phyloP scores from a whole-genome alignment of 164 flowering plant species.

The Piper longum region DNA sequence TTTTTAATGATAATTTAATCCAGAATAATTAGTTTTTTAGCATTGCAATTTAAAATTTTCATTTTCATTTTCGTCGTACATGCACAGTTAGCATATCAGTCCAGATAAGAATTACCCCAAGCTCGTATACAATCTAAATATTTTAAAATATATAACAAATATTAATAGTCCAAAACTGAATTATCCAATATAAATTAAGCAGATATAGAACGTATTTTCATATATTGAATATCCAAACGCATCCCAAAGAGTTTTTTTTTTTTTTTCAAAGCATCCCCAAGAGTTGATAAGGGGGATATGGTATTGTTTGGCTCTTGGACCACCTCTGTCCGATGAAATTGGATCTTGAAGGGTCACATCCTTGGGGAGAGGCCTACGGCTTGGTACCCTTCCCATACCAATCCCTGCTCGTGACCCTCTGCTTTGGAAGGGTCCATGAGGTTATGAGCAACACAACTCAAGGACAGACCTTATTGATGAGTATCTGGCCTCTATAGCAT shows the following conservation, averaged over 20 bases:
- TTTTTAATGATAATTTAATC: too few relatives aligned
- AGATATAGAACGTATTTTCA: too few relatives aligned
- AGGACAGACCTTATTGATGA: not conserved
- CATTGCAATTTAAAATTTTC: too few relatives aligned
- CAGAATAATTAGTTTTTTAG: too few relatives aligned
- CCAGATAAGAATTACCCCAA: too few relatives aligned
- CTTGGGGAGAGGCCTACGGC: not conserved
- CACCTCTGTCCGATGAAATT: not conserved
- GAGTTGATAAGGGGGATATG: not conserved
- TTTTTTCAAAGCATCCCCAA: not conserved
- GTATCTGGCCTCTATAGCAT: not conserved
- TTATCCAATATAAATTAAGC: too few relatives aligned
- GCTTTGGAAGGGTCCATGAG: not conserved
- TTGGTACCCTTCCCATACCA: not conserved
- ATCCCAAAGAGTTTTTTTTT: not conserved
- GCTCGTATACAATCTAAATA: too few relatives aligned
- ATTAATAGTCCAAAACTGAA: too few relatives aligned
- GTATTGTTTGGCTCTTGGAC: not conserved
- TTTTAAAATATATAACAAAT: too few relatives aligned
- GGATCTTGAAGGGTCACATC: conserved; percentile 2
- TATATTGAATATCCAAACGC: not conserved
- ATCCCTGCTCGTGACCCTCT: not conserved
- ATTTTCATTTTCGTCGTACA: too few relatives aligned
- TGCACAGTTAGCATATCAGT: too few relatives aligned
- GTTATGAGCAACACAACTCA: conserved; percentile 1